Conservation (phyloP, 2,329 filamentous ascomycete genomes). For the Ophiostoma montium region DNA sequence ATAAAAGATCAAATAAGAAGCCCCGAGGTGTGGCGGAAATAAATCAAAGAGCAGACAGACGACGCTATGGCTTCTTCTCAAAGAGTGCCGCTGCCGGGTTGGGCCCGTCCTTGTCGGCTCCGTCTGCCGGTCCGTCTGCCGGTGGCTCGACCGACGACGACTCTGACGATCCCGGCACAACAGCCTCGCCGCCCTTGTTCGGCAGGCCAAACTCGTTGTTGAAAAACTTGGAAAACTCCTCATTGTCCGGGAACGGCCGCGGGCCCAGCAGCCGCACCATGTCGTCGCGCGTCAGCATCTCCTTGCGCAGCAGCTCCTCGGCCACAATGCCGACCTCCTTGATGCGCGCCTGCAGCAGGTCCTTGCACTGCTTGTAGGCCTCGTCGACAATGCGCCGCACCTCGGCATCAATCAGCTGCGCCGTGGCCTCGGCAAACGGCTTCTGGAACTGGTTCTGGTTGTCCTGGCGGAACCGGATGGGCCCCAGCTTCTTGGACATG, state of each 20-base stretch:
- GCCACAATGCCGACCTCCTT: conserved; percentile 77
- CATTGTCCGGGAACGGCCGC: conserved; percentile 68
- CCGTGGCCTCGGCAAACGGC: conserved; percentile 90
- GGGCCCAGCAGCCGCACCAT: conserved; percentile 78
- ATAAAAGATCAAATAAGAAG: not conserved
- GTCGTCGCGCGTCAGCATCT: conserved; percentile 82
- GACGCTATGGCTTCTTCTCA: conserved; percentile 1
- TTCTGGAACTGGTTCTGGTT: conserved; percentile 67
- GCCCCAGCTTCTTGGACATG: conserved; percentile 90
- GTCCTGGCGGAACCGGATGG: conserved; percentile 77
- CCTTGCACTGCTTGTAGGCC: conserved; percentile 81
- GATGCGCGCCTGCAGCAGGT: conserved; percentile 74
- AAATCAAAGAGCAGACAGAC: not conserved
- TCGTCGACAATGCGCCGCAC: conserved; percentile 84
- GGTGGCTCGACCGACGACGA: conserved; percentile 36
- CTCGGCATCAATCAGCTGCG: conserved; percentile 80
- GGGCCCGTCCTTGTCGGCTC: not conserved
- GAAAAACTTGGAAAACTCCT: conserved; percentile 94
- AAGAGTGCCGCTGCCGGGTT: conserved; percentile 7
- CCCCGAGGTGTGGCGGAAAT: not conserved
- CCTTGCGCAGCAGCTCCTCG: conserved; percentile 84
- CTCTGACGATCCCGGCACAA: not conserved
- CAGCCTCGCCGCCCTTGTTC: conserved; percentile 37
- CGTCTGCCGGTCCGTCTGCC: conserved; percentile 30
- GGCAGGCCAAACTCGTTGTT: conserved; percentile 37